Conservation (phyloP, 2,329 filamentous ascomycete genomes). For the Chrysoporthe deuterocubensis region DNA sequence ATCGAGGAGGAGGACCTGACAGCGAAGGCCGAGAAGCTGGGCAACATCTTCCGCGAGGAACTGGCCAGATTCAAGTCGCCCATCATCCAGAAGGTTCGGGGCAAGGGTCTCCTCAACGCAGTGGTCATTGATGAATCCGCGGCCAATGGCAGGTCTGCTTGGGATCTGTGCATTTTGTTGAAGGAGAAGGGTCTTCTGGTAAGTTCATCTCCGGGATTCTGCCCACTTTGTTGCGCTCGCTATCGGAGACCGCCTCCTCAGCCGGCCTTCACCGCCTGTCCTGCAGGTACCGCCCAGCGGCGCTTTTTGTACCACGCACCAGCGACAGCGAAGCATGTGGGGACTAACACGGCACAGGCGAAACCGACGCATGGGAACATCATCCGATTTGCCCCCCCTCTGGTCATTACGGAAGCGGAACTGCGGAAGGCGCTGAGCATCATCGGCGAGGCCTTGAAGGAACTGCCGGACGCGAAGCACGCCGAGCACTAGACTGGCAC, state of each 20-base stretch:
- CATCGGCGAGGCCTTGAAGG: slow-evolving; percentile 79
- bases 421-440: slow-evolving; percentile 77
- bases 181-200: slow-evolving; percentile 95
- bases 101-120: slow-evolving; percentile 93
- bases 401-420: slow-evolving; percentile 91
- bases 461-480: slow-evolving; percentile 71
- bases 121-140: slow-evolving; percentile 93
- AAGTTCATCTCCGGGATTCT: slow-evolving; percentile 43
- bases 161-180: slow-evolving; percentile 94
- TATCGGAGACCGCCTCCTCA: slow-evolving; percentile 12
- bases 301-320: neutral
- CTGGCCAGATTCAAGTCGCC: slow-evolving; percentile 76
- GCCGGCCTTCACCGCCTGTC: slow-evolving; percentile 22
- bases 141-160: slow-evolving; percentile 84
- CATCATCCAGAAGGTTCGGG: slow-evolving; percentile 80
- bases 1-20: slow-evolving; percentile 91
- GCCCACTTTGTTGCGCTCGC: neutral
- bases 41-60: slow-evolving; percentile 81
- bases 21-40: slow-evolving; percentile 78
- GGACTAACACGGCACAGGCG: slow-evolving; percentile 61
- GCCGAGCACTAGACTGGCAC: slow-evolving; percentile 38
- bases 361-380: slow-evolving; percentile 99
- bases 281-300: slow-evolving; percentile 22
- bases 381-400: slow-evolving; percentile 93
- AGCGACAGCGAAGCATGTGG: slow-evolving; percentile 24